These are phyloP conservation scores for Poa annua DNA, from an alignment of 176 grass and related monocot species.

Conservation along the genomic window DNA sequence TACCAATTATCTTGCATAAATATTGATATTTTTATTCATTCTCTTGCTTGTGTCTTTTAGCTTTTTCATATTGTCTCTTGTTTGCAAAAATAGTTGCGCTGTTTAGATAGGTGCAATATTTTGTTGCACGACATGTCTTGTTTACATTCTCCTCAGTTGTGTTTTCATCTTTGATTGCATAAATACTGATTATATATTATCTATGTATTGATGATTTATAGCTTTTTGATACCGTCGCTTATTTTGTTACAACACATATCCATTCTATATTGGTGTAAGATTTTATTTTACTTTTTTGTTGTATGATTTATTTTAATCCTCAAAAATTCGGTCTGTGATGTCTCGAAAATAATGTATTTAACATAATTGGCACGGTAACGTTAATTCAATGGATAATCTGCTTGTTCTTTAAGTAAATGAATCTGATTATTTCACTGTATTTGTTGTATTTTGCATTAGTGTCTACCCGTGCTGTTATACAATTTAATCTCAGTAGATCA, in stretches of 20 bases:
- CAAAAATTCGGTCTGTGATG: background rate
- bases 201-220: background rate
- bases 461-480: background rate
- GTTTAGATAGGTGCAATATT: background rate
- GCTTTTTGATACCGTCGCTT: background rate
- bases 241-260: background rate
- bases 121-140: background rate
- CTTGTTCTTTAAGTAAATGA: constrained; percentile 5
- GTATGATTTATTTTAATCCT: background rate
- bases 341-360: background rate
- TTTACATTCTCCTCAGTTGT: background rate
- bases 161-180: background rate
- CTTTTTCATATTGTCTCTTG: background rate
- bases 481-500: background rate
- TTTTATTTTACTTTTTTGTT: background rate
- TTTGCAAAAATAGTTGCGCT: background rate
- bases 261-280: background rate
- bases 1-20: background rate
- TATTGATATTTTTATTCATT: constrained; percentile 15
- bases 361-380: background rate
- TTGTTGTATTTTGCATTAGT: background rate
- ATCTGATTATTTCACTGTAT: background rate
- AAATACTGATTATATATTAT: background rate
- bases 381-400: constrained; percentile 1
- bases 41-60: background rate